A percentile compares a stretch with the other conserved stretches of the same genome.
These are phyloP conservation scores for Termitomyces sp. DNA, from an alignment of 768 basidiomycete genomes.

Conservation along the genomic window DNA sequence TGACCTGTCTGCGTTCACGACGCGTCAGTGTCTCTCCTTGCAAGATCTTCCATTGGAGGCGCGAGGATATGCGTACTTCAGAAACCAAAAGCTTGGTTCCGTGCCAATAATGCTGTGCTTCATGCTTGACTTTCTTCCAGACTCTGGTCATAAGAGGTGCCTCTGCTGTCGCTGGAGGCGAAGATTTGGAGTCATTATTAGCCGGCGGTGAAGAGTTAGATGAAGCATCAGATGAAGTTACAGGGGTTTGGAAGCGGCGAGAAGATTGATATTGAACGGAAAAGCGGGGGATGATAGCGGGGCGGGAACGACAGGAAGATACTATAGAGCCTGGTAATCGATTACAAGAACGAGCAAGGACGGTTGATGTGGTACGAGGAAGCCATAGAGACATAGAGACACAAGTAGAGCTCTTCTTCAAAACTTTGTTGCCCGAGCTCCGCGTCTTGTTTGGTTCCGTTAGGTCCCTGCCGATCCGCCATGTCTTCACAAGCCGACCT, in stretches of 20 bases:
- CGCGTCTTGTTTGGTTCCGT: slow-evolving; percentile 26
- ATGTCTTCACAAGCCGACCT: slow-evolving; percentile 26
- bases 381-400: slow-evolving; percentile 71
- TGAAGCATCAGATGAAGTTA: slow-evolving; percentile 13
- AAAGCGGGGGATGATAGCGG: slow-evolving; percentile 10
- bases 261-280: slow-evolving; percentile 12
- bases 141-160: slow-evolving; percentile 50
- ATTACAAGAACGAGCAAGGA: slow-evolving; percentile 35
- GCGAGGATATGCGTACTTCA: slow-evolving; percentile 84
- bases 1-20: slow-evolving; percentile 87
- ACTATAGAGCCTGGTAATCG: slow-evolving; percentile 20
- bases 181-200: slow-evolving; percentile 37
- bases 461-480: slow-evolving; percentile 8
- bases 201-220: slow-evolving; percentile 12
- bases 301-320: slow-evolving; percentile 4
- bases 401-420: background rate
- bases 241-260: slow-evolving; percentile 26
- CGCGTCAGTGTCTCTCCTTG: slow-evolving; percentile 89
- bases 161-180: slow-evolving; percentile 37
- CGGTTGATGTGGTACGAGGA: slow-evolving; percentile 45
- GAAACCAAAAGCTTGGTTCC: slow-evolving; percentile 91
- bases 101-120: slow-evolving; percentile 95
- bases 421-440: slow-evolving; percentile 6
- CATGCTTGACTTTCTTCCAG: slow-evolving; percentile 95
- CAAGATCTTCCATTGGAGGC: slow-evolving; percentile 88